Conservation (phyloP, 306 rosid species). For the Bauhinia variegata region DNA sequence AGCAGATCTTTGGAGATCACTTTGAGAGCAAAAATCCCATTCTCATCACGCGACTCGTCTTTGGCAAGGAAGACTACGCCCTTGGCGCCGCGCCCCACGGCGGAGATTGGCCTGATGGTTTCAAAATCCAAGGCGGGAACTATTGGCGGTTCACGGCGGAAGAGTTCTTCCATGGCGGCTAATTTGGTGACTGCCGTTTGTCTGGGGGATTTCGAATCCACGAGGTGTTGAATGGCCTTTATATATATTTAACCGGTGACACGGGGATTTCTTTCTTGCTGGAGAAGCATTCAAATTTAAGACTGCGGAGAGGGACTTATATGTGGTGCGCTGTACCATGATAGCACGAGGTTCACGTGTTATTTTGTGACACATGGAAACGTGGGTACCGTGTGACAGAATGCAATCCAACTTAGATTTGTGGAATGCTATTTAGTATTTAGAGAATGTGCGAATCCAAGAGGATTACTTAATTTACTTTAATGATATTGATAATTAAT, state of each 20-base stretch:
- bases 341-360: background rate
- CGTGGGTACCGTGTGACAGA: background rate
- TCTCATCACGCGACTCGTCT: constrained; percentile 28
- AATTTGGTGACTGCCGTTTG: background rate
- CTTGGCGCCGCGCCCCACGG: constrained; percentile 94
- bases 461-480: too few species aligned
- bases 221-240: background rate
- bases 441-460: too few species aligned
- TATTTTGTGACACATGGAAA: background rate
- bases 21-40: constrained; percentile 66
- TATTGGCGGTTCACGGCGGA: too few species aligned
- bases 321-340: background rate
- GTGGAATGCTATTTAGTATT: too few species aligned
- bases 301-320: too few species aligned
- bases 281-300: constrained; percentile 18
- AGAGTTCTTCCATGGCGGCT: constrained; percentile 37
- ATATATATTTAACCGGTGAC: background rate
- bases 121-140: constrained; percentile 44
- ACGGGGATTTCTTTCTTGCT: constrained; percentile 15
- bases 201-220: too few species aligned
- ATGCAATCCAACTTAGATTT: too few species aligned
- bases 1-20: constrained; percentile 67
- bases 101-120: constrained; percentile 56
- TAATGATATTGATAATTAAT: too few species aligned
- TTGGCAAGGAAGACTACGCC: constrained; percentile 80